phyloP scores from a whole-genome alignment of 139 green algal species.

The Cymbomonas tetramitiformis region DNA sequence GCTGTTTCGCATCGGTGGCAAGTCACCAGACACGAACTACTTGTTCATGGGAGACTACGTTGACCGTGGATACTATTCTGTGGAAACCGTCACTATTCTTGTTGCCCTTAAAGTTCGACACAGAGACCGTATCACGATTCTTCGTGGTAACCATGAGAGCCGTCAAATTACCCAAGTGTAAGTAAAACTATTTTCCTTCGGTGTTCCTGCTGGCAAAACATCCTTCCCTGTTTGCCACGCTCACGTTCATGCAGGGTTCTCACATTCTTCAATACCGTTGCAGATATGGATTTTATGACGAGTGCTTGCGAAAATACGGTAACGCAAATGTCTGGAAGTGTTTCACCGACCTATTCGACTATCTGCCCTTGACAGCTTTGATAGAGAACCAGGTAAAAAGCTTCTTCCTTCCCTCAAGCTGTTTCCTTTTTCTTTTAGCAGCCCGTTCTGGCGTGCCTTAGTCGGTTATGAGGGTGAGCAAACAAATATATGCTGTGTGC shows the following conservation, averaged over 20 bases:
- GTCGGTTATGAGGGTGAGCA: no score
- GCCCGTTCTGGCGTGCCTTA: no score
- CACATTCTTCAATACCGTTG: no score
- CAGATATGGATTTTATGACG: constrained; percentile 99
- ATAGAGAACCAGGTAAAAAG: constrained; percentile 89
- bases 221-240: no score
- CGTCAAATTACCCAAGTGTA: constrained; percentile 86
- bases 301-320: constrained; percentile 97
- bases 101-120: constrained; percentile 55
- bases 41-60: constrained; percentile 99
- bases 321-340: constrained; percentile 91
- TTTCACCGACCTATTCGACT: constrained; percentile 99
- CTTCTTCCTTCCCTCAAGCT: no score
- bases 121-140: constrained; percentile 84
- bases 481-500: no score
- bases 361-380: constrained; percentile 85
- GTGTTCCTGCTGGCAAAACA: no score
- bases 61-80: constrained; percentile 86
- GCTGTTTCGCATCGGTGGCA: constrained; percentile 85
- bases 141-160: constrained; percentile 94
- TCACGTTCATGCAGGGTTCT: no score
- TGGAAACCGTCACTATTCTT: constrained; percentile 65
- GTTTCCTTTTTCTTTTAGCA: no score
- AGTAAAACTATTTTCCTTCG: no score
- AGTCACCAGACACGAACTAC: constrained; percentile 92